Percentiles rank a stretch among this genome's conserved stretches.
Conservation (phyloP, 2,329 filamentous ascomycete species). For the Trichoderma pleuroti region DNA sequence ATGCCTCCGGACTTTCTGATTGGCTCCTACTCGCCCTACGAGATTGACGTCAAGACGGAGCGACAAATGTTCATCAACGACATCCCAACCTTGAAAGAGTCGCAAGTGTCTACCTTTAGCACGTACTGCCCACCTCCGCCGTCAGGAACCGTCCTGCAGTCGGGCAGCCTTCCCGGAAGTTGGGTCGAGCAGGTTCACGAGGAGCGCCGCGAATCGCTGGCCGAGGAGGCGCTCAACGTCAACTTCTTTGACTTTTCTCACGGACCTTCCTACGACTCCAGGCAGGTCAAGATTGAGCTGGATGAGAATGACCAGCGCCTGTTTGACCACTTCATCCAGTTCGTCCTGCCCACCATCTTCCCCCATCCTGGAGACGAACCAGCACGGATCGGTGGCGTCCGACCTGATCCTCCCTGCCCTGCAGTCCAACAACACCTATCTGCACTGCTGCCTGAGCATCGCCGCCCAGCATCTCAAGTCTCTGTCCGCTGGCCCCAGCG, state of each 20-base stretch:
- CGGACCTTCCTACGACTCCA: slow-evolving; percentile 57
- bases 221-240: slow-evolving; percentile 64
- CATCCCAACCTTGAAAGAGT: slow-evolving; percentile 78
- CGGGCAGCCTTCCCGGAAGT: slow-evolving; percentile 61
- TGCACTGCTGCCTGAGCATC: slow-evolving; percentile 93
- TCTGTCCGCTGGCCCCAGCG: slow-evolving; percentile 55
- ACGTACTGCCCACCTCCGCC: slow-evolving; percentile 80
- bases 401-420: slow-evolving; percentile 84
- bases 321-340: slow-evolving; percentile 85
- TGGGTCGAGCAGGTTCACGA: slow-evolving; percentile 44
- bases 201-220: slow-evolving; percentile 59
- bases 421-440: slow-evolving; percentile 86
- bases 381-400: slow-evolving; percentile 75
- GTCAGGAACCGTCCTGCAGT: slow-evolving; percentile 62
- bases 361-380: slow-evolving; percentile 89
- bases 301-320: slow-evolving; percentile 84
- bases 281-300: slow-evolving; percentile 73
- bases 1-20: slow-evolving; percentile 61
- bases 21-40: slow-evolving; percentile 68
- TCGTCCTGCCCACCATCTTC: slow-evolving; percentile 84
- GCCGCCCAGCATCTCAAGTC: slow-evolving; percentile 90
- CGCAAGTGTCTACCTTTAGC: slow-evolving; percentile 87
- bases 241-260: slow-evolving; percentile 83
- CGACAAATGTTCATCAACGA: slow-evolving; percentile 92
- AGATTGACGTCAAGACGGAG: slow-evolving; percentile 95